Percentiles rank a stretch among this genome's conserved stretches.
These are phyloP conservation scores for Candida loeiensis DNA, from an alignment of 805 yeast genomes.

Conservation along the genomic window DNA sequence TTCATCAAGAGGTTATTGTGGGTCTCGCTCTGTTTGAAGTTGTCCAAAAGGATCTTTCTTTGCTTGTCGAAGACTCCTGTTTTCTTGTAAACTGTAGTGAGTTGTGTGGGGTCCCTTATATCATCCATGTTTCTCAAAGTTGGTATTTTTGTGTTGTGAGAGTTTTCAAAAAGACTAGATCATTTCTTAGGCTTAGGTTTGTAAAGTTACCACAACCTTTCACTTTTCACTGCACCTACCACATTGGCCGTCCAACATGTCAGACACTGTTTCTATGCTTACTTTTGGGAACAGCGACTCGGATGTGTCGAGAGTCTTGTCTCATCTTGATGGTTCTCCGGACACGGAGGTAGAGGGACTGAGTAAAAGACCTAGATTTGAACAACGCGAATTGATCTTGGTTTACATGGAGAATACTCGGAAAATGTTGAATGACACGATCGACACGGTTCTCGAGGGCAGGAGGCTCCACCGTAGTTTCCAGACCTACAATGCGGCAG, in stretches of 20 bases:
- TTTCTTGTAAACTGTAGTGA: constrained; percentile 43
- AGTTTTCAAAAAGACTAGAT: not conserved
- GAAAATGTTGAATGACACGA: constrained; percentile 9
- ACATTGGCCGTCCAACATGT: not conserved
- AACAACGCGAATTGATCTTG: constrained; percentile 5
- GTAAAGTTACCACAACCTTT: too few species aligned
- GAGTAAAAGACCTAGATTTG: constrained; percentile 4
- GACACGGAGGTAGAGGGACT: constrained; percentile 4
- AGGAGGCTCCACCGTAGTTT: constrained; percentile 18
- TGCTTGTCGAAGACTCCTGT: constrained; percentile 48
- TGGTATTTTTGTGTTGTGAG: not conserved
- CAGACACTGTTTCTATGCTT: constrained; percentile 4
- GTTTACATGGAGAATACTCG: constrained; percentile 9
- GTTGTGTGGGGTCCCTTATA: constrained; percentile 32
- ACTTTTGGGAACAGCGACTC: constrained; percentile 4
- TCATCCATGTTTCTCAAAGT: not conserved
- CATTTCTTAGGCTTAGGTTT: not conserved
- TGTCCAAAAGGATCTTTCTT: constrained; percentile 39
- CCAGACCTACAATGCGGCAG: constrained; percentile 23
- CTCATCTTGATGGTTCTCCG: constrained; percentile 8
- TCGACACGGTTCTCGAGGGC: constrained; percentile 20
- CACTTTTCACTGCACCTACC: too few species aligned
- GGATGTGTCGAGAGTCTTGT: constrained; percentile 2
- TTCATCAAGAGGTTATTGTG: constrained; percentile 38
- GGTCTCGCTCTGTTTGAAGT: constrained; percentile 40